A percentile compares a stretch with the other conserved stretches of the same genome.
These are phyloP conservation scores for Protomyces gravidus DNA, from an alignment of 1,139 yeast genomes.

Conservation along the genomic window DNA sequence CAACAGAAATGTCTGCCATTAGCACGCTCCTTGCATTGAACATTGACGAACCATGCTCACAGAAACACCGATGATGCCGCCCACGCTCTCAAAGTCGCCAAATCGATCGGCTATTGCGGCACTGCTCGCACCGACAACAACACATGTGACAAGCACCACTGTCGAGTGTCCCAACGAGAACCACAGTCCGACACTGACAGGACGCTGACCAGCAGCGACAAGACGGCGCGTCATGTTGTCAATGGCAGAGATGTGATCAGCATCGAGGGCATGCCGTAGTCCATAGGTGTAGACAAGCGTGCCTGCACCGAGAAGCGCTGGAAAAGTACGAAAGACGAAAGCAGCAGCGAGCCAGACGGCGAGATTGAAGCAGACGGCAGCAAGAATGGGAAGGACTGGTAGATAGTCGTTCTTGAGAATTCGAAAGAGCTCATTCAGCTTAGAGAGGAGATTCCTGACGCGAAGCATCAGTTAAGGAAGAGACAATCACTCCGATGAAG, in stretches of 20 bases:
- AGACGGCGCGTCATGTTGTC: conserved; percentile 30
- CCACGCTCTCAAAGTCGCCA: conserved; percentile 17
- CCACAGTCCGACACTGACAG: conserved; percentile 27
- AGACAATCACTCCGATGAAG: too few relatives aligned
- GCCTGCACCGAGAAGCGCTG: conserved; percentile 15
- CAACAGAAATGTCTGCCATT: conserved; percentile 15
- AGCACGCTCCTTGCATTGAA: too few relatives aligned
- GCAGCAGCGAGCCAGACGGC: conserved; percentile 22
- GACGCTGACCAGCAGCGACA: conserved; percentile 21
- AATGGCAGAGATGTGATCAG: conserved; percentile 31
- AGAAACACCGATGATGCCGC: conserved; percentile 29
- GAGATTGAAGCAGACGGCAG: conserved; percentile 14
- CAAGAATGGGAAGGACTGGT: conserved; percentile 16
- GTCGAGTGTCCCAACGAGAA: conserved; percentile 30
- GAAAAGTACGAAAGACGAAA: conserved; percentile 3
- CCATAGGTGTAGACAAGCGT: conserved; percentile 27
- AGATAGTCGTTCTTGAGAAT: not conserved
- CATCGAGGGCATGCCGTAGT: conserved; percentile 30
- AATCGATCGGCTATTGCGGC: conserved; percentile 27
- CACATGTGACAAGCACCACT: conserved; percentile 28
- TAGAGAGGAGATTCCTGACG: not conserved
- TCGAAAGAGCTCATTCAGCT: not conserved
- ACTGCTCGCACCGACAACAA: conserved; percentile 29
- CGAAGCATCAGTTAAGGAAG: not conserved
- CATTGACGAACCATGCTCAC: conserved; percentile 21